These are phyloP conservation scores for Haplographium delicatum DNA, from an alignment of 495 filamentous ascomycete species.

Conservation along the genomic window DNA sequence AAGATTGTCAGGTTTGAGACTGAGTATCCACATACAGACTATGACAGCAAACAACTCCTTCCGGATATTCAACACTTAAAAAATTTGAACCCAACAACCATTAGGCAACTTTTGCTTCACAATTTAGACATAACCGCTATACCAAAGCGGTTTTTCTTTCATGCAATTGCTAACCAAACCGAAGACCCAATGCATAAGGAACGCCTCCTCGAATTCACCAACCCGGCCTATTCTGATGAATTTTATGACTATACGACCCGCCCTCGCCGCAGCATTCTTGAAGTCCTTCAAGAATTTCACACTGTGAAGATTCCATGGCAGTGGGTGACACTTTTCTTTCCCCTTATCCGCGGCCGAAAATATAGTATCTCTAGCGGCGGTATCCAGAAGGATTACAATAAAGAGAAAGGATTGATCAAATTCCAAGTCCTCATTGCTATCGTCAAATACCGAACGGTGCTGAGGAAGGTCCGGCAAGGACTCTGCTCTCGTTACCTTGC, in stretches of 20 bases:
- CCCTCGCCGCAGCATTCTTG: conserved; percentile 83
- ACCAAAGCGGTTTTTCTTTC: conserved; percentile 81
- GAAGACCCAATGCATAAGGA: conserved; percentile 67
- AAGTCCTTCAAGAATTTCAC: conserved; percentile 86
- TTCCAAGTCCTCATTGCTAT: conserved; percentile 85
- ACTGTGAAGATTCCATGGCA: conserved; percentile 76
- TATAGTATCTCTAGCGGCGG: conserved; percentile 86
- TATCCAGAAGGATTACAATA: conserved; percentile 16
- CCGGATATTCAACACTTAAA: conserved; percentile 3
- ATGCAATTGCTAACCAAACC: conserved; percentile 66
- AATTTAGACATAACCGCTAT: conserved; percentile 86
- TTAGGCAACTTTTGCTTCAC: conserved; percentile 71
- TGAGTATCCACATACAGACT: conserved; percentile 11
- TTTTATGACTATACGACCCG: conserved; percentile 94
- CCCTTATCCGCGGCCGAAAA: conserved; percentile 68
- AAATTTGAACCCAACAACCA: conserved; percentile 41
- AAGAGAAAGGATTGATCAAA: conserved; percentile 26
- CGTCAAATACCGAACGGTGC: conserved; percentile 84
- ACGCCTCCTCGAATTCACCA: conserved; percentile 74
- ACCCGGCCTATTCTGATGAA: conserved; percentile 75
- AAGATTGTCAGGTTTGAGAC: conserved; percentile 42
- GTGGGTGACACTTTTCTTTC: conserved; percentile 63
- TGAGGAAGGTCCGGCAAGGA: conserved; percentile 78
- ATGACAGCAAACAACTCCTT: conserved; percentile 3
- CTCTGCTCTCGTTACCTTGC: conserved; percentile 86